Conservation (phyloP, 2,329 filamentous ascomycete species). For the Ramichloridium luteum region DNA sequence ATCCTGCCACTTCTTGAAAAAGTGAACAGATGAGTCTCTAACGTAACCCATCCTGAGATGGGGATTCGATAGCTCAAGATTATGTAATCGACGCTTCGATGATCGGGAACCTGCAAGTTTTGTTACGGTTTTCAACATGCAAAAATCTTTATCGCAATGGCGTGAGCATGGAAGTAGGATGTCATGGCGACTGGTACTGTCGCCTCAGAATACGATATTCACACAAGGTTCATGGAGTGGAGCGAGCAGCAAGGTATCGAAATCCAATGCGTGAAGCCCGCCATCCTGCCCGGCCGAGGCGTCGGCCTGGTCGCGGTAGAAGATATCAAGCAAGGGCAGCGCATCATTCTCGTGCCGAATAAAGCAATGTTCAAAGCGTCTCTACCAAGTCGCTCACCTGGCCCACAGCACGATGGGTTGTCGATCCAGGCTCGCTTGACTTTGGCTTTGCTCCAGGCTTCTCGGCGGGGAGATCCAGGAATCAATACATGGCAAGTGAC, state of each 20-base stretch:
- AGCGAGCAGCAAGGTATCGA: slow-evolving; percentile 51
- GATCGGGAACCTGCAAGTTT: too few relatives aligned
- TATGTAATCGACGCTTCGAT: too few relatives aligned
- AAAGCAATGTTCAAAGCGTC: slow-evolving; percentile 49
- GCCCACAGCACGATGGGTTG: slow-evolving; percentile 7
- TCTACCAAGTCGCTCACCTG: slow-evolving; percentile 31
- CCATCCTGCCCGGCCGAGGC: slow-evolving; percentile 57
- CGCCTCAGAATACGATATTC: too few relatives aligned
- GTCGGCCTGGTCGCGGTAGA: slow-evolving; percentile 64
- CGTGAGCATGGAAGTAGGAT: too few relatives aligned
- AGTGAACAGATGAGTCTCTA: too few relatives aligned
- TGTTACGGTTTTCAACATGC: too few relatives aligned
- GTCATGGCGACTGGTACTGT: too few relatives aligned
- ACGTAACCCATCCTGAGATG: too few relatives aligned
- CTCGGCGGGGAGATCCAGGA: slow-evolving; percentile 2
- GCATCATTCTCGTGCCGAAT: slow-evolving; percentile 53
- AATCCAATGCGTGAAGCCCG: slow-evolving; percentile 55
- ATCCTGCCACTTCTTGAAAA: too few relatives aligned
- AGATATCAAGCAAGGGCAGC: slow-evolving; percentile 48
- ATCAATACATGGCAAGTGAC: slow-evolving; percentile 17
- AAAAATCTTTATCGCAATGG: too few relatives aligned
- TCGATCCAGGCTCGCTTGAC: slow-evolving; percentile 56
- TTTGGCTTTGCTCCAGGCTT: slow-evolving; percentile 20
- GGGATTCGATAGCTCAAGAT: too few relatives aligned
- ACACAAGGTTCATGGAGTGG: slow-evolving; percentile 65